These are phyloP conservation scores for Acephala macrosclerotiorum DNA, from an alignment of 2,329 filamentous ascomycete genomes.

Conservation along the genomic window DNA sequence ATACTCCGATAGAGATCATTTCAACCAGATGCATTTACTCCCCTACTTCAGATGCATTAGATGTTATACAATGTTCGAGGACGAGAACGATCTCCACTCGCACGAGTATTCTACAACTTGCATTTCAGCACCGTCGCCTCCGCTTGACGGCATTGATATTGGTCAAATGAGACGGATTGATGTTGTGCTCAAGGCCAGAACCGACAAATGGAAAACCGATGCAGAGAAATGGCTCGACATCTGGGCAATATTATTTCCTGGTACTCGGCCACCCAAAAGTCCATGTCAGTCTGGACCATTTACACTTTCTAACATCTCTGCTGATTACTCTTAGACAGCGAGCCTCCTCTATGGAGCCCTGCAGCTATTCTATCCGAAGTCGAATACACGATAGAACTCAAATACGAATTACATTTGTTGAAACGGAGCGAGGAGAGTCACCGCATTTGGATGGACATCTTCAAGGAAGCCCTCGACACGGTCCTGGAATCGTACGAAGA, in stretches of 20 bases:
- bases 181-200: neutral
- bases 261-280: neutral
- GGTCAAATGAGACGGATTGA: neutral
- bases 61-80: neutral
- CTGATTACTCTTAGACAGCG: neutral
- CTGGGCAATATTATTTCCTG: slow-evolving; percentile 13
- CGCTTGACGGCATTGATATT: neutral
- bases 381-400: neutral
- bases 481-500: neutral
- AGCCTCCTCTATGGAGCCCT: neutral
- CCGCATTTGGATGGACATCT: neutral
- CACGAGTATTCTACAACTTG: neutral
- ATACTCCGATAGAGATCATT: slow-evolving; percentile 3
- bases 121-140: neutral
- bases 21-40: neutral
- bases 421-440: neutral
- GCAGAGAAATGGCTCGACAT: slow-evolving; percentile 12
- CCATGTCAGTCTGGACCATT: neutral
- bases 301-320: neutral
- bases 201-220: neutral
- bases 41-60: neutral
- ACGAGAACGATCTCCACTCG: neutral
- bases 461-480: neutral
- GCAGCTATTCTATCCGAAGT: neutral
- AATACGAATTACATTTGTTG: neutral